These are phyloP conservation scores for Paramyrothecium sp. DNA, from an alignment of 2,329 filamentous ascomycete genomes.

Conservation along the genomic window DNA sequence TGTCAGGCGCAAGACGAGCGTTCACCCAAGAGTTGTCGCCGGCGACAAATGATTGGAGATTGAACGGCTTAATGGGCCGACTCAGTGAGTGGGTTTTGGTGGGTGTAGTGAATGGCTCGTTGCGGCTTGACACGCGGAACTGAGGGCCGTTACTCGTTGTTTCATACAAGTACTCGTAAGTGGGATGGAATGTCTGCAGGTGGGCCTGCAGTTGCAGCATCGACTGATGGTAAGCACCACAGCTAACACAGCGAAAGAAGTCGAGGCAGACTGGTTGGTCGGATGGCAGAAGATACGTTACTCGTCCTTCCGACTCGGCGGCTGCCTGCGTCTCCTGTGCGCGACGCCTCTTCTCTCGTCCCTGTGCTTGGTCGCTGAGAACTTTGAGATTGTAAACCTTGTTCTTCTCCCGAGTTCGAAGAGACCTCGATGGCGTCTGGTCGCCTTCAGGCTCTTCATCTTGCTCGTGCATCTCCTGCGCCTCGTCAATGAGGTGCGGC, in stretches of 20 bases:
- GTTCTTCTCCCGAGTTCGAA: conserved; percentile 45
- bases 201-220: conserved; percentile 49
- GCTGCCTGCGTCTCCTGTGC: conserved; percentile 20
- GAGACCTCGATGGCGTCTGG: conserved; percentile 49
- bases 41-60: conserved; percentile 40
- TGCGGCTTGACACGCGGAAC: conserved; percentile 35
- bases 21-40: conserved; percentile 47
- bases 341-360: conserved; percentile 45
- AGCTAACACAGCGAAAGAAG: conserved; percentile 50
- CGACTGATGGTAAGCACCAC: conserved; percentile 44
- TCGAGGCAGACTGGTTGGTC: conserved; percentile 46
- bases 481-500: conserved; percentile 20
- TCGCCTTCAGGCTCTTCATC: conserved; percentile 46
- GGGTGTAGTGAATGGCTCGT: conserved; percentile 23
- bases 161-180: conserved; percentile 41
- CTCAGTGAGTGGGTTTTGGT: conserved; percentile 41
- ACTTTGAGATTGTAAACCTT: conserved; percentile 60
- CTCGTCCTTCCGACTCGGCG: conserved; percentile 34
- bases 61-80: conserved; percentile 40
- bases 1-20: conserved; percentile 37
- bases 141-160: conserved; percentile 33
- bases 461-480: conserved; percentile 30
- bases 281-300: conserved; percentile 44
- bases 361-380: conserved; percentile 56
- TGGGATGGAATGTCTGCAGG: conserved; percentile 41